Evolutionary conservation across 2,329 filamentous ascomycete genomes (phyloP).

Genomic region (Cryphonectria naterciae): DNA sequence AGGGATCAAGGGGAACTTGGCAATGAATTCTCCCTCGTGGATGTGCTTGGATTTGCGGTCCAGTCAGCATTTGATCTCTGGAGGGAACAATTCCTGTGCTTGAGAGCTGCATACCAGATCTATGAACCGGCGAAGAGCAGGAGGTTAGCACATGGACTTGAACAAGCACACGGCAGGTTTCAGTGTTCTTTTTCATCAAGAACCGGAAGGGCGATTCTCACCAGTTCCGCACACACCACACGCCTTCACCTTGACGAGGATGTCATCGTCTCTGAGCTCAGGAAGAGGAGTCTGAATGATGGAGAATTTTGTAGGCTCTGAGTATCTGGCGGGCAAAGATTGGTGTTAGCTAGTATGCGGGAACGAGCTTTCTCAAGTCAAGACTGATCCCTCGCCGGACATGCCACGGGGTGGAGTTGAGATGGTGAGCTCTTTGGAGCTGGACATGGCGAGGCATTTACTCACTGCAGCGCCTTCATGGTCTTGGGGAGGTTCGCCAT

Average conservation of each 20-base stretch:
- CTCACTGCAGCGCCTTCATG: conserved; percentile 38
- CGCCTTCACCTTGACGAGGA: conserved; percentile 69
- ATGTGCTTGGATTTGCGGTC: conserved; percentile 49
- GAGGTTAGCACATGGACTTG: background rate
- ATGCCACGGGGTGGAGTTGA: background rate
- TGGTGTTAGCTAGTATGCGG: too few species aligned
- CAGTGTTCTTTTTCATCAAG: conserved; percentile 20
- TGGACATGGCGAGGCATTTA: conserved; percentile 7
- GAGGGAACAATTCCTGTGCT: background rate
- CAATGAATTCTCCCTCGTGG: conserved; percentile 70
- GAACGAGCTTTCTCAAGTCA: background rate
- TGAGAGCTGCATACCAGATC: conserved; percentile 40
- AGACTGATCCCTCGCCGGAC: background rate
- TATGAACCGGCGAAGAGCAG: conserved; percentile 38
- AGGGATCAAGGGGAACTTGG: conserved; percentile 67
- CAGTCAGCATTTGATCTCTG: conserved; percentile 23
- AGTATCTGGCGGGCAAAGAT: conserved; percentile 29
- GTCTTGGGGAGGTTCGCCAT: conserved; percentile 43
- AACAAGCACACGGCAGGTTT: background rate
- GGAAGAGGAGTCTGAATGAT: conserved; percentile 67
- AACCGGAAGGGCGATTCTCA: conserved; percentile 35
- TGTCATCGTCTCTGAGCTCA: conserved; percentile 61
- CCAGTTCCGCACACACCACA: conserved; percentile 66
- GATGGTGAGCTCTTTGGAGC: background rate
- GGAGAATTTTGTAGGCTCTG: conserved; percentile 53